A percentile compares a stretch with the other conserved stretches of the same genome.
These are phyloP conservation scores for Cucurbita pepo DNA, from an alignment of 306 rosid genomes.

Conservation along the genomic window DNA sequence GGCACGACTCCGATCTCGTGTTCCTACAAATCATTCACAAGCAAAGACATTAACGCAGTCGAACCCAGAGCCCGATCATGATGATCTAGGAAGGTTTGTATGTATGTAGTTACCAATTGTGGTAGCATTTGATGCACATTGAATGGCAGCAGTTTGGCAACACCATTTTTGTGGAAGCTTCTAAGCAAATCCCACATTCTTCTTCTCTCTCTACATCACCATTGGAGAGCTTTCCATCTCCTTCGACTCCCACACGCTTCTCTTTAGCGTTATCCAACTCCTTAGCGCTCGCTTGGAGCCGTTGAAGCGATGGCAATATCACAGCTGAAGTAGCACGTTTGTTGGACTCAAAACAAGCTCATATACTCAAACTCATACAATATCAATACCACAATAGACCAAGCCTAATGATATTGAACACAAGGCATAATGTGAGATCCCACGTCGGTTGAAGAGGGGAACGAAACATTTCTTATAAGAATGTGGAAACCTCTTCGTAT, in stretches of 20 bases:
- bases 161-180: constrained; percentile 58
- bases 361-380: constrained; percentile 1
- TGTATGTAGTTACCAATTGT: constrained; percentile 30
- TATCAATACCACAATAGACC: not conserved
- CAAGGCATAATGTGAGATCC: not conserved
- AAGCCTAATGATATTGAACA: not conserved
- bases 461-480: too few relatives aligned
- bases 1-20: constrained; percentile 71
- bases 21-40: constrained; percentile 27
- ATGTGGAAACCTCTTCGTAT: too few relatives aligned
- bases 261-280: constrained; percentile 32
- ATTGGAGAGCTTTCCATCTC: constrained; percentile 25
- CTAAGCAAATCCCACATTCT: constrained; percentile 85
- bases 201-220: constrained; percentile 66
- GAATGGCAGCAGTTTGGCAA: constrained; percentile 77
- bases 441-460: too few relatives aligned
- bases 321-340: constrained; percentile 31
- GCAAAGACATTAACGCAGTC: not conserved
- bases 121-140: constrained; percentile 80
- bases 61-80: not conserved
- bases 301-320: constrained; percentile 84
- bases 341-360: not conserved
- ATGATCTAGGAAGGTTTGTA: not conserved
- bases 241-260: constrained; percentile 22
- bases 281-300: constrained; percentile 55